phyloP scores from a whole-genome alignment of 306 rosid genomes.

The Trifolium subterraneum region DNA sequence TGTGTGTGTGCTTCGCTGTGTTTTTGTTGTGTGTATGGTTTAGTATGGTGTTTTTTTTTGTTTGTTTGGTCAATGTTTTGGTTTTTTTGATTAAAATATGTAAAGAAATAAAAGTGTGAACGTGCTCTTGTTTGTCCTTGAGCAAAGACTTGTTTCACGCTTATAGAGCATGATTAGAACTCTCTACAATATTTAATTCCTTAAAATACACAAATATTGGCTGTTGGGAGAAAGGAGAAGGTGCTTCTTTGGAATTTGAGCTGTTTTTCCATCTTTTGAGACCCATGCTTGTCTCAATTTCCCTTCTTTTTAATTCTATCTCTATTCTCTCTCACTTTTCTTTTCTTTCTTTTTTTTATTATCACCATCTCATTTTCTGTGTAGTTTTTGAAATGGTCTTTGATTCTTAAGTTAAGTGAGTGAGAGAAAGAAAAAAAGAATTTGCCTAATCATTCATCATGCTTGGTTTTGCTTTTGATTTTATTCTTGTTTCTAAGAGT shows the following conservation, averaged over 20 bases:
- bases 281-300: slow-evolving; percentile 75
- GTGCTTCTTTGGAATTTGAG: slow-evolving; percentile 74
- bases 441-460: slow-evolving; percentile 43
- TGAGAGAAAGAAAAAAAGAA: slow-evolving; percentile 36
- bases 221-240: slow-evolving; percentile 48
- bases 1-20: slow-evolving; percentile 73
- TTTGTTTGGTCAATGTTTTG: slow-evolving; percentile 54
- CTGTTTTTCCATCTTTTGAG: slow-evolving; percentile 81
- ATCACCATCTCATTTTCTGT: background rate
- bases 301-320: slow-evolving; percentile 51
- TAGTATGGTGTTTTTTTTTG: slow-evolving; percentile 39
- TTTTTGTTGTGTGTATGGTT: slow-evolving; percentile 51
- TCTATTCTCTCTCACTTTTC: slow-evolving; percentile 43
- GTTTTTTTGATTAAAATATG: slow-evolving; percentile 55
- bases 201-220: slow-evolving; percentile 52
- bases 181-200: slow-evolving; percentile 53
- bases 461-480: slow-evolving; percentile 30
- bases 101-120: slow-evolving; percentile 53
- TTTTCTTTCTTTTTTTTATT: slow-evolving; percentile 17
- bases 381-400: slow-evolving; percentile 44
- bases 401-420: background rate
- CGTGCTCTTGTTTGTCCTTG: slow-evolving; percentile 79
- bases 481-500: slow-evolving; percentile 48
- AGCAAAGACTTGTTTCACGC: slow-evolving; percentile 70
- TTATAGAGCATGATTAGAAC: slow-evolving; percentile 62